These are phyloP conservation scores for Liriodendron chinense DNA, from an alignment of 164 flowering plant genomes.

Conservation along the genomic window DNA sequence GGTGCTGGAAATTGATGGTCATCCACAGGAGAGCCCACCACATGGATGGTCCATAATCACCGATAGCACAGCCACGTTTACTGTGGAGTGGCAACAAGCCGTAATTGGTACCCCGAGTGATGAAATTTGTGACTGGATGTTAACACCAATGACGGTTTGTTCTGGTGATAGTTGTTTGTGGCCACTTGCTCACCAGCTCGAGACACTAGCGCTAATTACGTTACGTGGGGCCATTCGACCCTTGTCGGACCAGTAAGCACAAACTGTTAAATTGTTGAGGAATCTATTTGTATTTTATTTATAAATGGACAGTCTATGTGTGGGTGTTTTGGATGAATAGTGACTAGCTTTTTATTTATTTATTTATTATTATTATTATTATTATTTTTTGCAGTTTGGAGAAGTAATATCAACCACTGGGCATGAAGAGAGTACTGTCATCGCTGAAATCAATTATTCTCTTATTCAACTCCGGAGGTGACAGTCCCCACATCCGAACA, in stretches of 20 bases:
- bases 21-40: too few relatives aligned
- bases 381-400: constrained; percentile 29
- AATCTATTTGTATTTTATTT: neutral
- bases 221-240: constrained; percentile 44
- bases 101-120: neutral
- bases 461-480: constrained; percentile 28
- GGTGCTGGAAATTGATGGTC: too few relatives aligned
- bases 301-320: neutral
- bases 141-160: neutral
- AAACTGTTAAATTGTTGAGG: too few relatives aligned
- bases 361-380: neutral
- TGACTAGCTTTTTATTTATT: too few relatives aligned
- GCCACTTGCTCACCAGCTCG: constrained; percentile 42
- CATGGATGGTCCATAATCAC: too few relatives aligned
- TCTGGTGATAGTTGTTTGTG: constrained; percentile 27
- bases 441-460: constrained; percentile 46
- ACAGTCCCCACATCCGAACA: neutral
- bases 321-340: neutral
- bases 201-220: constrained; percentile 28
- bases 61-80: too few relatives aligned
- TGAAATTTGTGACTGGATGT: neutral
- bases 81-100: too few relatives aligned
- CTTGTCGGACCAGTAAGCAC: constrained; percentile 39
- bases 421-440: constrained; percentile 31
- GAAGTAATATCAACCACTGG: constrained; percentile 39